phyloP scores from a whole-genome alignment of 495 filamentous ascomycete species.

The Friedmanniomyces simplex region DNA sequence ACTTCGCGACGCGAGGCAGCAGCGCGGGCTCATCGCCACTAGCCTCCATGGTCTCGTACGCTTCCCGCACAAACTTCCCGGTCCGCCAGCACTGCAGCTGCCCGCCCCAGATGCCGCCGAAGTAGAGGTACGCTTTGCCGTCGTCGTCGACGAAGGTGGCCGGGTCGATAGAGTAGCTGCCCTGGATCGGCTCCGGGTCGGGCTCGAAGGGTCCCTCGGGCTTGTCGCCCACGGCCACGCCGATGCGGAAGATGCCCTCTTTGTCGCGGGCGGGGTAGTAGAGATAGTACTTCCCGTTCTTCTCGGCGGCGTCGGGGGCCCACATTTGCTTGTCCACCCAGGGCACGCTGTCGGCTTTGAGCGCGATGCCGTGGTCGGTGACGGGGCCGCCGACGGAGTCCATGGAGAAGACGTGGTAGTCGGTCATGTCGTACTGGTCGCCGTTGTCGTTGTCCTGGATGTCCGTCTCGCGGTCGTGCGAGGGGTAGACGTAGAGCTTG shows the following conservation, averaged over 20 bases:
- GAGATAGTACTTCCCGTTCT: slow-evolving; percentile 52
- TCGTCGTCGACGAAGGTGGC: slow-evolving; percentile 55
- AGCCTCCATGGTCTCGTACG: slow-evolving; percentile 44
- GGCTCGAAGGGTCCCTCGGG: slow-evolving; percentile 49
- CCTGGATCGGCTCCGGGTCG: slow-evolving; percentile 48
- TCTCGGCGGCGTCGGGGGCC: slow-evolving; percentile 52
- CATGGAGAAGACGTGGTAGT: slow-evolving; percentile 56
- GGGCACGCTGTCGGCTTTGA: slow-evolving; percentile 45
- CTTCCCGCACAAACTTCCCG: slow-evolving; percentile 39
- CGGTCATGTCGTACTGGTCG: slow-evolving; percentile 72
- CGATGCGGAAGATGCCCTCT: slow-evolving; percentile 52
- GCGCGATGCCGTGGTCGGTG: slow-evolving; percentile 48
- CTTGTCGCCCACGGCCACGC: slow-evolving; percentile 44
- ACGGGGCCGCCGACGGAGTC: slow-evolving; percentile 40
- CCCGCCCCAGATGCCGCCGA: slow-evolving; percentile 62
- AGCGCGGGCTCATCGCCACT: slow-evolving; percentile 41
- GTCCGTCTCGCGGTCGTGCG: slow-evolving; percentile 52
- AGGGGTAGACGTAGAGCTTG: slow-evolving; percentile 55
- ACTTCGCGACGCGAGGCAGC: slow-evolving; percentile 48
- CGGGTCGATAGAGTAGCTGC: slow-evolving; percentile 54
- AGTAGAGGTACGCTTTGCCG: slow-evolving; percentile 50
- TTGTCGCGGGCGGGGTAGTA: slow-evolving; percentile 55
- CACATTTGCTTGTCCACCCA: slow-evolving; percentile 56
- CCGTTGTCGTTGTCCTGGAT: slow-evolving; percentile 65
- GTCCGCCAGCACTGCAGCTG: slow-evolving; percentile 50